These are phyloP conservation scores for Linum lewisii DNA, from an alignment of 345 rosid genomes.

Conservation along the genomic window DNA sequence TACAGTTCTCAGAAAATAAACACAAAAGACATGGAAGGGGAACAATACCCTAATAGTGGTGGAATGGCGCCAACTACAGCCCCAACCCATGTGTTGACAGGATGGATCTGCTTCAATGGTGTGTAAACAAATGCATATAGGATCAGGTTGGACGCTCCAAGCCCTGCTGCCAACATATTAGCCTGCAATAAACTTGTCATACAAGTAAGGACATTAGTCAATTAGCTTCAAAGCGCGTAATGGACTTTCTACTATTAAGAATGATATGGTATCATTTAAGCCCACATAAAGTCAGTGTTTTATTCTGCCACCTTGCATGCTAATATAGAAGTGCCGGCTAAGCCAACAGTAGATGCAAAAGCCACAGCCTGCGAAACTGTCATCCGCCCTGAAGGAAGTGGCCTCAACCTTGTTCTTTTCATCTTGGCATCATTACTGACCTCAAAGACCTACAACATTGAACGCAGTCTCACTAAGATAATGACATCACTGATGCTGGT, in stretches of 20 bases:
- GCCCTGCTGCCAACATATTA: slow-evolving; percentile 85
- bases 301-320: slow-evolving; percentile 58
- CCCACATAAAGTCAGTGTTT: slow-evolving; percentile 6
- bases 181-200: slow-evolving; percentile 81
- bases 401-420: slow-evolving; percentile 81
- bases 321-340: slow-evolving; percentile 67
- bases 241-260: neutral
- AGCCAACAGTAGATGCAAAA: slow-evolving; percentile 72
- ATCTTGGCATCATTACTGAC: slow-evolving; percentile 79
- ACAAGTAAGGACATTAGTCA: slow-evolving; percentile 27
- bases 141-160: slow-evolving; percentile 69
- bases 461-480: neutral
- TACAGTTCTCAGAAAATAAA: slow-evolving; percentile 7
- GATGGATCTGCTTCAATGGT: slow-evolving; percentile 95
- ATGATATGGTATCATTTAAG: neutral
- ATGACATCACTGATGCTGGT: neutral
- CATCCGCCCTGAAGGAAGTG: slow-evolving; percentile 82
- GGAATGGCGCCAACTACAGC: slow-evolving; percentile 99
- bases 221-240: slow-evolving; percentile 9
- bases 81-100: slow-evolving; percentile 95
- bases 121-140: slow-evolving; percentile 73
- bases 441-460: slow-evolving; percentile 53
- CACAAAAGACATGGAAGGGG: slow-evolving; percentile 6
- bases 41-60: slow-evolving; percentile 83
- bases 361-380: slow-evolving; percentile 55